Conservation (phyloP, 495 filamentous ascomycete species). For the Lasiosphaeriaceae sp. region DNA sequence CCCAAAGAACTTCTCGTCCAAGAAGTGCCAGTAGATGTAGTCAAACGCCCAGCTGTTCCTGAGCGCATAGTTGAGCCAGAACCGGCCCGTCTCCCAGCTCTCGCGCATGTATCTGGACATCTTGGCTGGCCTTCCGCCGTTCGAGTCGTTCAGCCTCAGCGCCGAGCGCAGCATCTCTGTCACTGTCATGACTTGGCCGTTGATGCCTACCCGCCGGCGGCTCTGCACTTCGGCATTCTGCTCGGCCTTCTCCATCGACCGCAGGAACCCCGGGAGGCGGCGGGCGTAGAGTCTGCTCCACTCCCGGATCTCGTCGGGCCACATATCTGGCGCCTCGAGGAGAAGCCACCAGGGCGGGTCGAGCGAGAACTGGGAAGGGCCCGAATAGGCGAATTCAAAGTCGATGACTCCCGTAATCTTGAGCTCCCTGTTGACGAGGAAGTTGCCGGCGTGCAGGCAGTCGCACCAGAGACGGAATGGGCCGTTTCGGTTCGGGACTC, state of each 20-base stretch:
- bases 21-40: constrained; percentile 21
- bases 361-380: constrained; percentile 30
- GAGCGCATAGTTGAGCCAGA: constrained; percentile 29
- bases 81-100: constrained; percentile 25
- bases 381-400: constrained; percentile 37
- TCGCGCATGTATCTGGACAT: constrained; percentile 20
- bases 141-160: constrained; percentile 2
- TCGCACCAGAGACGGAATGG: constrained; percentile 19
- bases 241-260: background rate
- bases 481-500: background rate
- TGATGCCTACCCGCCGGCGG: too few relatives aligned
- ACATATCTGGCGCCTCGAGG: constrained; percentile 28
- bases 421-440: constrained; percentile 15
- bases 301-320: constrained; percentile 22
- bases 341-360: constrained; percentile 40
- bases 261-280: constrained; percentile 17
- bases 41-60: constrained; percentile 33
- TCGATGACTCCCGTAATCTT: constrained; percentile 20
- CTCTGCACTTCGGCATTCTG: too few relatives aligned
- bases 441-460: constrained; percentile 21
- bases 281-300: constrained; percentile 23
- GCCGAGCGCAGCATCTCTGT: constrained; percentile 7
- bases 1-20: constrained; percentile 25
- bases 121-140: too few relatives aligned
- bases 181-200: background rate